Conservation (phyloP, 2,329 filamentous ascomycete genomes). For the Aspergillus sclerotialis region DNA sequence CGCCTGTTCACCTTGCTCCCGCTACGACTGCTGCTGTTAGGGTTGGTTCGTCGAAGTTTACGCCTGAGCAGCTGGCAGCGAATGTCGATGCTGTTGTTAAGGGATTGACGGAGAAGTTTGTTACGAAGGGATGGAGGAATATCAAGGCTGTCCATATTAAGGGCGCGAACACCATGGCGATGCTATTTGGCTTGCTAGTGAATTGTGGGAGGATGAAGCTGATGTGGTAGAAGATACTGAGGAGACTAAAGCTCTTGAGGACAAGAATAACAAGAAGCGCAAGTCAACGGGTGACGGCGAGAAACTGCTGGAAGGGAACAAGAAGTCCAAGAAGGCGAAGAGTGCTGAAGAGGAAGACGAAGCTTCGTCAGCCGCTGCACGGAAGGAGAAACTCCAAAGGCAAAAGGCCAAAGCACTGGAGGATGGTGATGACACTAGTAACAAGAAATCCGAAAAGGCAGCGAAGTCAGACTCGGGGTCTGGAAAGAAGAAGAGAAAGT, state of each 20-base stretch:
- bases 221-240: constrained; percentile 56
- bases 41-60: constrained; percentile 69
- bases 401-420: constrained; percentile 43
- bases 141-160: constrained; percentile 83
- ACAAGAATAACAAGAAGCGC: constrained; percentile 47
- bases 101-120: constrained; percentile 67
- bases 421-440: constrained; percentile 31
- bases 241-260: constrained; percentile 28
- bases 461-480: constrained; percentile 8
- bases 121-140: constrained; percentile 82
- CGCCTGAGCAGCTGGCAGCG: constrained; percentile 66
- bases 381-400: constrained; percentile 44
- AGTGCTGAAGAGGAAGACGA: constrained; percentile 33
- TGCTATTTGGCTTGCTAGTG: constrained; percentile 90
- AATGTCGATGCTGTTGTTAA: constrained; percentile 70
- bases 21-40: constrained; percentile 74
- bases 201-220: constrained; percentile 77
- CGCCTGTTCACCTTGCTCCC: constrained; percentile 72
- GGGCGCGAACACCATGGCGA: constrained; percentile 74
- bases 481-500: constrained; percentile 36
- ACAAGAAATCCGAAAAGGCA: constrained; percentile 13
- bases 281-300: constrained; percentile 30
- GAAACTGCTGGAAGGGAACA: constrained; percentile 23
- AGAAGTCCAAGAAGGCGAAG: constrained; percentile 37
- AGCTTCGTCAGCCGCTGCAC: constrained; percentile 23